These are phyloP conservation scores for Davidsoniella neocaledoniae DNA, from an alignment of 2,329 filamentous ascomycete species.

Conservation along the genomic window DNA sequence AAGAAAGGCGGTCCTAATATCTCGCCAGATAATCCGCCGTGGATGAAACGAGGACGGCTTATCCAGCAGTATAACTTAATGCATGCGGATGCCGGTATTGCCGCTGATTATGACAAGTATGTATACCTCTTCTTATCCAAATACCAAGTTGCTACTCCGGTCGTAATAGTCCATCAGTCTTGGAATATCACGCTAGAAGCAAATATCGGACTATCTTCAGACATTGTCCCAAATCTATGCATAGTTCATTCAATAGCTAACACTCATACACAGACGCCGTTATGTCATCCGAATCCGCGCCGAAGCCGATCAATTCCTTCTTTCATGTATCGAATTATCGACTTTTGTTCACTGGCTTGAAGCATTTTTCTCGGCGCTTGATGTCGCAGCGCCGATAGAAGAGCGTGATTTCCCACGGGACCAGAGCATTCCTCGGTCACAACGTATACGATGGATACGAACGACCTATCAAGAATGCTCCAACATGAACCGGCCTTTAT, in stretches of 20 bases:
- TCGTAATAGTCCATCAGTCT: no score
- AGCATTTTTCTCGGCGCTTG: constrained; percentile 53
- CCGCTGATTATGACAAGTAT: constrained; percentile 54
- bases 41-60: constrained; percentile 35
- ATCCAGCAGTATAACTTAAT: constrained; percentile 55
- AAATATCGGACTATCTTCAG: not conserved
- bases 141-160: no score
- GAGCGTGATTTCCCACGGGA: constrained; percentile 49
- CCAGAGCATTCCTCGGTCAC: constrained; percentile 42
- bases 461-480: constrained; percentile 18
- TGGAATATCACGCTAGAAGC: no score
- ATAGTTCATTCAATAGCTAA: not conserved
- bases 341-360: constrained; percentile 55
- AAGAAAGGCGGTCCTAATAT: constrained; percentile 32
- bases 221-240: no score
- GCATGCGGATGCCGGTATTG: constrained; percentile 59
- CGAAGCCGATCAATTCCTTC: constrained; percentile 57
- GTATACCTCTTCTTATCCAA: constrained; percentile 16
- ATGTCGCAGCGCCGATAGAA: constrained; percentile 53
- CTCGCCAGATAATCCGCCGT: constrained; percentile 33
- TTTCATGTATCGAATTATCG: constrained; percentile 47
- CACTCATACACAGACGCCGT: constrained; percentile 26
- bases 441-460: constrained; percentile 34
- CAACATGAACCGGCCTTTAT: constrained; percentile 18
- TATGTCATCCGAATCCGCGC: constrained; percentile 56